Conservation (phyloP, 768 basidiomycete species). For the Lentinula lateritia region DNA sequence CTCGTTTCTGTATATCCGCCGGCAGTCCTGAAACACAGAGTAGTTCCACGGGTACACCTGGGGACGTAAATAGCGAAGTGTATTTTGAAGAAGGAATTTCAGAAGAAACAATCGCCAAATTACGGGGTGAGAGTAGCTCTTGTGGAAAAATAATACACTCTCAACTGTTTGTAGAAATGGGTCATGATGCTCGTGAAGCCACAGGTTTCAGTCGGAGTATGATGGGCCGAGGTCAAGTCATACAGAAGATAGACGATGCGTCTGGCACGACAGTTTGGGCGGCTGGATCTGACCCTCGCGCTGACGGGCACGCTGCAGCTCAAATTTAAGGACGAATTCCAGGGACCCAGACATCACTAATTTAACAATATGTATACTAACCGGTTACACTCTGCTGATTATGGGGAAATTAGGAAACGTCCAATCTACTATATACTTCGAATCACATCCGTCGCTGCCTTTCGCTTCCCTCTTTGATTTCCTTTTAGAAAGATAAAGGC, state of each 20-base stretch:
- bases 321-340: conserved; percentile 52
- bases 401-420: not conserved
- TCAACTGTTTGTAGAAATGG: conserved; percentile 57
- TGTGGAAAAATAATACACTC: not conserved
- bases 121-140: conserved; percentile 48
- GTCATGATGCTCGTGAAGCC: conserved; percentile 71
- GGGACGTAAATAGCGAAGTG: conserved; percentile 76
- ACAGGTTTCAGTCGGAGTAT: conserved; percentile 55
- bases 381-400: not conserved
- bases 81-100: conserved; percentile 85
- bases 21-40: conserved; percentile 60
- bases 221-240: conserved; percentile 86
- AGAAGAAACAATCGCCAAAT: conserved; percentile 51
- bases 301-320: conserved; percentile 81
- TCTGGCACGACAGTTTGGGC: conserved; percentile 86
- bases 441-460: conserved; percentile 61
- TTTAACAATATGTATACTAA: conserved; percentile 1
- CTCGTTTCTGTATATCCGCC: conserved; percentile 93
- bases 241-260: conserved; percentile 67
- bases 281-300: conserved; percentile 86
- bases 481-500: not conserved
- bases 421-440: not conserved
- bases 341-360: not conserved
- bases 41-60: conserved; percentile 41
- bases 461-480: conserved; percentile 50